Evolutionary conservation across 2,329 filamentous ascomycete species (phyloP), one percentile per base, ranked within the genome.

Genomic region (Coniosporium tulheliwenetii): DNA sequence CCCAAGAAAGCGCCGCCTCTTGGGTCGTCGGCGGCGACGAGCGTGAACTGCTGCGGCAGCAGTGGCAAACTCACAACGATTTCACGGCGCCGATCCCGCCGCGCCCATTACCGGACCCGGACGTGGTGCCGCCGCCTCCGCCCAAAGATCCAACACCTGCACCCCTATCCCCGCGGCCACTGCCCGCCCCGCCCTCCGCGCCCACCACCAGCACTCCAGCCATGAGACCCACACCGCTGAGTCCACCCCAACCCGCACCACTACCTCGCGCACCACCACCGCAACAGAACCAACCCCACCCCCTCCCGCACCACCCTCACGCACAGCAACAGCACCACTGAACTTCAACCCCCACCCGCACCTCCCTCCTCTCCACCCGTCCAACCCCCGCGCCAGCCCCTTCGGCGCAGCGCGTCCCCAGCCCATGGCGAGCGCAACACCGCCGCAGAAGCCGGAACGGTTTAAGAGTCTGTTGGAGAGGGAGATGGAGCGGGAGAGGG

Each of bases 401-500:
- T 8, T 47, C 55, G 1, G 50, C 59, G 1, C 48, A 65, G 19
- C 19, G 19, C 19, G 19, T 26, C 19, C 19, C 19, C 19, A 26
- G 19, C 19, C 19, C 7, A 7, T 26, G 7, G 19, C 19, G 3
- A 75, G 77, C 10, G 59, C 62, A 1, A 69, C 73, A 40, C 66
- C 71, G 9, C 77, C 81, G 52, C 59, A 63, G 38, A 69, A 73
- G 54, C 79, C 76, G 14, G 77, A 76, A 55, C 72, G 76, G 1
- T 70, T 70, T 47, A 82, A 80, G 62, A 81, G 77, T 0, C 67
- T 86, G 8, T 70, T 86, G 1, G 82, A 86, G 60, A 74, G 79
- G 26, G 82, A 87, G 59, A 85, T 86, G 79, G 81, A 87, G 57
- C 67, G 80, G 55, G 82, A 87, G 59, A 69, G 82, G 8, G 75